Percentiles rank a stretch among this genome's conserved stretches.
Evolutionary conservation across 2,329 filamentous ascomycete genomes (phyloP).

Genomic region (Aspergillus sp.): DNA sequence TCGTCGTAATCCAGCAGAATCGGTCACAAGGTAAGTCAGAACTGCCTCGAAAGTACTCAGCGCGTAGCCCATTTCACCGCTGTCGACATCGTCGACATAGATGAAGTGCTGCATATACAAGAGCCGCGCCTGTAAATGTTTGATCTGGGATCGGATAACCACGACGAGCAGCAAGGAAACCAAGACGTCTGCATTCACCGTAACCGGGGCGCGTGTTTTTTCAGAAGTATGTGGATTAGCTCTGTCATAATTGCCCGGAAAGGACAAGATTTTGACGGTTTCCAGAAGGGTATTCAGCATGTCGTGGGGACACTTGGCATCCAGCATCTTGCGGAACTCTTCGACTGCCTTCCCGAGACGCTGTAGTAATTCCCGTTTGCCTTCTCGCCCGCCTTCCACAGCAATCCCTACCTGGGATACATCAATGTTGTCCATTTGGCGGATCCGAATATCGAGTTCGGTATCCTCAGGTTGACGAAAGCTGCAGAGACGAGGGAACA

Average conservation of each 20-base stretch:
- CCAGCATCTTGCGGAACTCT: constrained; percentile 80
- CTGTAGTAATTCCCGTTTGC: constrained; percentile 76
- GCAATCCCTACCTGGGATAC: constrained; percentile 90
- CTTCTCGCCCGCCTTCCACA: constrained; percentile 72
- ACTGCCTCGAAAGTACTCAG: constrained; percentile 95
- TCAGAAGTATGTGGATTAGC: constrained; percentile 45
- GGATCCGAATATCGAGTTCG: constrained; percentile 83
- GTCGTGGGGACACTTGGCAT: constrained; percentile 76
- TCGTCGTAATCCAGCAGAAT: constrained; percentile 76
- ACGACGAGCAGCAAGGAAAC: constrained; percentile 89
- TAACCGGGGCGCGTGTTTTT: constrained; percentile 55
- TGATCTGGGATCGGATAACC: constrained; percentile 84
- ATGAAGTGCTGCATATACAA: constrained; percentile 97
- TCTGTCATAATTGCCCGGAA: constrained; percentile 49
- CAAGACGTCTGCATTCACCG: constrained; percentile 82
- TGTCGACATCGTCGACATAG: constrained; percentile 96
- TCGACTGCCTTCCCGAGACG: constrained; percentile 77
- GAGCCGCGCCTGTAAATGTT: constrained; percentile 81
- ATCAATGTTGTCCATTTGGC: constrained; percentile 90
- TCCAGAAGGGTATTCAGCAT: constrained; percentile 80
- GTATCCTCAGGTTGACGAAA: constrained; percentile 78
- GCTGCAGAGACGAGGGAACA: constrained; percentile 78
- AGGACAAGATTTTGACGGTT: constrained; percentile 80
- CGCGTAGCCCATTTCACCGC: constrained; percentile 92
- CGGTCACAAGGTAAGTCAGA: constrained; percentile 77